Evolutionary conservation across 2,329 filamentous ascomycete genomes (phyloP).

Genomic region (Pyrenophora tritici-repentis): DNA sequence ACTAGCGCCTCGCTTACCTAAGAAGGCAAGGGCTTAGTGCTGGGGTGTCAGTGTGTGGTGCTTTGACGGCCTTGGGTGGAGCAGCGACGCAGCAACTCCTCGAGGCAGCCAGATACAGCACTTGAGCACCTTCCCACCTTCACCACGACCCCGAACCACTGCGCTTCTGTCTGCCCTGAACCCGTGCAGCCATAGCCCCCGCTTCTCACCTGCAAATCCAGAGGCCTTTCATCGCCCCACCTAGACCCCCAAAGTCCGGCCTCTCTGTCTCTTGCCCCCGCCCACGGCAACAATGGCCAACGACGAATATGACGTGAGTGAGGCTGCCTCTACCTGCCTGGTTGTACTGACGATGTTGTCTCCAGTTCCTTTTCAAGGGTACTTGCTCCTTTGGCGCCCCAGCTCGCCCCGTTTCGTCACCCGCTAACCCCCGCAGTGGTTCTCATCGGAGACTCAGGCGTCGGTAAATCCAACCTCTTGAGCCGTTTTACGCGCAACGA

Average conservation of each 20-base stretch:
- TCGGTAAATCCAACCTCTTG: conserved; percentile 99
- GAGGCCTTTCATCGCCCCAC: background rate
- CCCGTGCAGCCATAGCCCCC: background rate
- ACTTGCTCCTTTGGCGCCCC: conserved; percentile 28
- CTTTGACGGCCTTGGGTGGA: conserved; percentile 5
- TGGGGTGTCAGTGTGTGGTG: conserved; percentile 11
- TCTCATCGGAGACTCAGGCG: conserved; percentile 97
- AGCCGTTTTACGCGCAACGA: conserved; percentile 99
- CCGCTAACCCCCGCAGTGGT: conserved; percentile 69
- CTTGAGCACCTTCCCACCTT: conserved; percentile 12
- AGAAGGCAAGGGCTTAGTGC: conserved; percentile 9
- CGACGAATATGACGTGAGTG: conserved; percentile 98
- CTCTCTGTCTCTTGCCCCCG: conserved; percentile 21
- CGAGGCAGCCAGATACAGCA: conserved; percentile 16
- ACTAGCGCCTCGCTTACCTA: conserved; percentile 12
- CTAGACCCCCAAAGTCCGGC: conserved; percentile 6
- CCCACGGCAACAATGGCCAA: conserved; percentile 76
- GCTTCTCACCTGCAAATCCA: background rate
- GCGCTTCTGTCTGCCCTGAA: conserved; percentile 1
- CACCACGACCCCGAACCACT: conserved; percentile 3
- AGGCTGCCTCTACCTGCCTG: conserved; percentile 11
- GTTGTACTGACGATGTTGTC: conserved; percentile 29
- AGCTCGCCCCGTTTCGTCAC: conserved; percentile 14
- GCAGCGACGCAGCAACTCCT: conserved; percentile 12
- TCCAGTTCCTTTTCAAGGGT: conserved; percentile 99